Evolutionary conservation across 768 basidiomycete genomes (phyloP).

Genomic region (Leccinum rimulosum): DNA sequence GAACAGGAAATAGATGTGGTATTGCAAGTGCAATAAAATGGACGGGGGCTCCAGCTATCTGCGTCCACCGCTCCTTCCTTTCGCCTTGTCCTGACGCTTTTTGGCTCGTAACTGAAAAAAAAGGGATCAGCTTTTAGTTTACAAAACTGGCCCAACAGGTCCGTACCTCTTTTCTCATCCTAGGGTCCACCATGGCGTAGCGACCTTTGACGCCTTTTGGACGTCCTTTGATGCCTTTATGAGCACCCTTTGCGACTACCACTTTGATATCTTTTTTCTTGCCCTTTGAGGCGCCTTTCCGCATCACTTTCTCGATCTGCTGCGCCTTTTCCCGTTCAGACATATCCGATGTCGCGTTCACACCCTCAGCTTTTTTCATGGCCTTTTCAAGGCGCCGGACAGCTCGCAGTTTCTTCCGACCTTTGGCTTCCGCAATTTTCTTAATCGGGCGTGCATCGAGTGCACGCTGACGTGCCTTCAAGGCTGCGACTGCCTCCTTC

Average conservation of each 20-base stretch:
- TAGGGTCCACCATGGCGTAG: slow-evolving; percentile 90
- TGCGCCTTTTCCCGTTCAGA: slow-evolving; percentile 94
- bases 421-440: slow-evolving; percentile 98
- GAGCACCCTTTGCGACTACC: slow-evolving; percentile 88
- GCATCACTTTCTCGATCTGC: slow-evolving; percentile 90
- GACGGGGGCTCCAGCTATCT: slow-evolving; percentile 19
- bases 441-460: slow-evolving; percentile 97
- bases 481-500: slow-evolving; percentile 85
- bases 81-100: slow-evolving; percentile 76
- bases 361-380: slow-evolving; percentile 93
- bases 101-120: slow-evolving; percentile 68
- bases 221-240: slow-evolving; percentile 87
- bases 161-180: slow-evolving; percentile 88
- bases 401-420: slow-evolving; percentile 91
- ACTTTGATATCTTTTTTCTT: slow-evolving; percentile 80
- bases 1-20: neutral
- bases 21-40: neutral
- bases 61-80: slow-evolving; percentile 48
- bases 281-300: slow-evolving; percentile 67
- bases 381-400: slow-evolving; percentile 84
- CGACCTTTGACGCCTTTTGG: slow-evolving; percentile 96
- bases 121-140: slow-evolving; percentile 5
- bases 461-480: slow-evolving; percentile 88
- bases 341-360: slow-evolving; percentile 84
- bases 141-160: neutral